Conservation (phyloP, 176 grass and related monocot genomes). For the Aegilops bicornis region DNA sequence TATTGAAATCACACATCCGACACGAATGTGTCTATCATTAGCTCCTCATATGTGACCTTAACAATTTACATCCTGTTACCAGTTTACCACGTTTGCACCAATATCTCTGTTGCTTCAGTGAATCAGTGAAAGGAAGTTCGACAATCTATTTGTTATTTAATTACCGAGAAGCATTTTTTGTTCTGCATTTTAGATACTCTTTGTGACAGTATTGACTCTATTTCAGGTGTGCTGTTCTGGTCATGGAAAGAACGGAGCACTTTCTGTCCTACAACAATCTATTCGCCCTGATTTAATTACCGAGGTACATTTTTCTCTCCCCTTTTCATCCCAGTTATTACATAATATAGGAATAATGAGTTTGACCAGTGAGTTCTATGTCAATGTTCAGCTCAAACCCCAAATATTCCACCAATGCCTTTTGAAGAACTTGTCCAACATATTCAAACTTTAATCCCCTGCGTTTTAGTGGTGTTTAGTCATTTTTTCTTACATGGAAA, state of each 20-base stretch:
- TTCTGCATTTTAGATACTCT: constrained; percentile 26
- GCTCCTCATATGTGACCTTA: constrained; percentile 8
- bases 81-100: not conserved
- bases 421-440: not conserved
- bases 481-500: not conserved
- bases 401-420: not conserved
- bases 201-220: constrained; percentile 31
- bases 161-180: not conserved
- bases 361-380: not conserved
- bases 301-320: constrained; percentile 50
- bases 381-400: not conserved
- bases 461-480: constrained; percentile 4
- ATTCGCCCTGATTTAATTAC: constrained; percentile 94
- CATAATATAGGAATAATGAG: constrained; percentile 5
- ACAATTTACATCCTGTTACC: not conserved
- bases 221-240: constrained; percentile 97
- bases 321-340: not conserved
- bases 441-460: not conserved
- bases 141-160: not conserved
- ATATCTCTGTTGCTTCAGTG: constrained; percentile 8
- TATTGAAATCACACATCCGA: not conserved
- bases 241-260: constrained; percentile 94
- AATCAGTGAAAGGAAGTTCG: not conserved
- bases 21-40: not conserved
- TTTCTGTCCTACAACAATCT: constrained; percentile 92